These are phyloP conservation scores for Aspergillus versicolor DNA, from an alignment of 2,329 filamentous ascomycete species.

Conservation along the genomic window DNA sequence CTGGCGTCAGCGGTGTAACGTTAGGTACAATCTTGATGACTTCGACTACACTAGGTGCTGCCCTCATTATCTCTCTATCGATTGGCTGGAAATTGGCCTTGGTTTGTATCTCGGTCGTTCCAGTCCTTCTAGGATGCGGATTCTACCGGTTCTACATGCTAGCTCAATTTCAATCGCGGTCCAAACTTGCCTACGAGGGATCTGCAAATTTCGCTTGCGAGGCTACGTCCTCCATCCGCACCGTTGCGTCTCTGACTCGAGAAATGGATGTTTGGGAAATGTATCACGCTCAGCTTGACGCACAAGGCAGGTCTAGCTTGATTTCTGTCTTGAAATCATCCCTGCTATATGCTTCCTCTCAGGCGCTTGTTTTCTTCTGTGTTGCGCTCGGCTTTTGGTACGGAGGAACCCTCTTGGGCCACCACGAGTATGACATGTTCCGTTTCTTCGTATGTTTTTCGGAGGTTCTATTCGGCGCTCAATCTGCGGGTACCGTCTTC, in stretches of 20 bases:
- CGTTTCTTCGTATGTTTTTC: conserved; percentile 93
- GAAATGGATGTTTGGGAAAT: conserved; percentile 75
- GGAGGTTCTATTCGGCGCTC: conserved; percentile 84
- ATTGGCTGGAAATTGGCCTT: conserved; percentile 87
- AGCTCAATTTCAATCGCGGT: conserved; percentile 72
- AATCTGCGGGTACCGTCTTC: conserved; percentile 87
- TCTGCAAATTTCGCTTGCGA: conserved; percentile 90
- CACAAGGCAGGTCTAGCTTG: conserved; percentile 67
- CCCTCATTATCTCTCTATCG: conserved; percentile 67
- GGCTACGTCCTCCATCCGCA: conserved; percentile 89
- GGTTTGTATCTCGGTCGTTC: conserved; percentile 76
- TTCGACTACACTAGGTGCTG: conserved; percentile 72
- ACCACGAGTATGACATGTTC: conserved; percentile 70
- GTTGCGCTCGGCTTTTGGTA: conserved; percentile 93
- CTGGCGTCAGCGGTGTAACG: conserved; percentile 82
- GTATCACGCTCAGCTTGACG: conserved; percentile 67
- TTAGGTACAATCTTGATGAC: conserved; percentile 84
- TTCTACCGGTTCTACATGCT: conserved; percentile 86
- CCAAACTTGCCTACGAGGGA: conserved; percentile 74
- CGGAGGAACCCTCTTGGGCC: conserved; percentile 72
- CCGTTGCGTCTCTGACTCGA: conserved; percentile 84
- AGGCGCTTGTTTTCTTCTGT: conserved; percentile 79
- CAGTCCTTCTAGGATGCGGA: conserved; percentile 74
- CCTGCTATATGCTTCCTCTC: conserved; percentile 76
- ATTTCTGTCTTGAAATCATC: conserved; percentile 75